Percentiles rank a stretch among this genome's conserved stretches.
Evolutionary conservation across 805 yeast genomes (phyloP).

Genomic region (Isabelozyma rhagii): DNA sequence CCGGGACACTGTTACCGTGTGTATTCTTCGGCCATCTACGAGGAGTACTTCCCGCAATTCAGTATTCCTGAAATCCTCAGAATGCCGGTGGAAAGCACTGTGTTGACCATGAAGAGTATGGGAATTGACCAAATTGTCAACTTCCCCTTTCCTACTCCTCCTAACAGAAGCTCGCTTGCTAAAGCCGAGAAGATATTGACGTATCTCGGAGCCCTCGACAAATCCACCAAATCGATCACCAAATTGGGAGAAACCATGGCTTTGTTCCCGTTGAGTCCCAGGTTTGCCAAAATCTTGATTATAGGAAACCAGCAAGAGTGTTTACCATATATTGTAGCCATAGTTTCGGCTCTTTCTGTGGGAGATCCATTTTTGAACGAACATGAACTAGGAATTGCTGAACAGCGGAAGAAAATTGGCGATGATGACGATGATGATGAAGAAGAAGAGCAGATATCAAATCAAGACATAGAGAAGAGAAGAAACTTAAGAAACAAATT

Average conservation of each 20-base stretch:
- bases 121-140: slow-evolving; percentile 87
- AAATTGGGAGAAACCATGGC: slow-evolving; percentile 84
- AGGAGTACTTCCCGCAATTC: slow-evolving; percentile 78
- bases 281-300: slow-evolving; percentile 86
- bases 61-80: slow-evolving; percentile 86
- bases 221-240: slow-evolving; percentile 54
- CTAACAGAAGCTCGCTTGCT: slow-evolving; percentile 56
- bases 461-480: slow-evolving; percentile 34
- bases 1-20: slow-evolving; percentile 96
- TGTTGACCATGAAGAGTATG: slow-evolving; percentile 93
- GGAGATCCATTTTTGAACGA: slow-evolving; percentile 87
- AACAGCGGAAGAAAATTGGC: slow-evolving; percentile 8
- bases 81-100: slow-evolving; percentile 97
- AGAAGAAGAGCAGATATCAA: slow-evolving; percentile 28
- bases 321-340: slow-evolving; percentile 82
- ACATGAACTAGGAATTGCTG: slow-evolving; percentile 61
- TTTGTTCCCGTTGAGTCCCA: slow-evolving; percentile 86
- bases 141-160: slow-evolving; percentile 96
- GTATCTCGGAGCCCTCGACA: slow-evolving; percentile 74
- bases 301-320: slow-evolving; percentile 86
- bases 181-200: slow-evolving; percentile 68
- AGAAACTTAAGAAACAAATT: slow-evolving; percentile 49
- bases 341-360: slow-evolving; percentile 88
- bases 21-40: slow-evolving; percentile 91
- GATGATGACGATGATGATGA: slow-evolving; percentile 33